Conservation (phyloP, 768 basidiomycete species). For the Austroboletus festivus region DNA sequence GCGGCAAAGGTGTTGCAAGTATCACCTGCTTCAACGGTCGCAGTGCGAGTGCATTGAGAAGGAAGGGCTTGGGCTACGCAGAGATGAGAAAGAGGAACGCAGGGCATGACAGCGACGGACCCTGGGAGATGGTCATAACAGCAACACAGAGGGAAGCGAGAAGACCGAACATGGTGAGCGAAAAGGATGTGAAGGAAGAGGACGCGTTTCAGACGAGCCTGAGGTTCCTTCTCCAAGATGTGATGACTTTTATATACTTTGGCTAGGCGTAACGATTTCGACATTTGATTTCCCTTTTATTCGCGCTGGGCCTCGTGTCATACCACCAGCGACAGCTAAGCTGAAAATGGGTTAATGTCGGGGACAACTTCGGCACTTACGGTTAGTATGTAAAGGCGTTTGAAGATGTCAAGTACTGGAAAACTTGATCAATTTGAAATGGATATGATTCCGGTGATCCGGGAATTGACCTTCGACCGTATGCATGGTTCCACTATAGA, state of each 20-base stretch:
- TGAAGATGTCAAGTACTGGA: no score
- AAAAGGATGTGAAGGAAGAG: background rate
- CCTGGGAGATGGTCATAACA: constrained; percentile 10
- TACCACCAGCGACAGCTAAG: no score
- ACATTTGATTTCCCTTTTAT: no score
- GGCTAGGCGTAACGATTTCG: no score
- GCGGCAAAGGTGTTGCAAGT: constrained; percentile 68
- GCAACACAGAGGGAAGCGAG: constrained; percentile 14
- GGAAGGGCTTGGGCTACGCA: constrained; percentile 47
- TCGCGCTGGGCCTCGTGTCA: no score
- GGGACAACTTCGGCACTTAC: no score
- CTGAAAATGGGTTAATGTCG: no score
- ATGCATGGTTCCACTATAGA: no score
- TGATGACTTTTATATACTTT: constrained; percentile 19
- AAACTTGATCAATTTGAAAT: no score
- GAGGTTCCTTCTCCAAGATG: background rate
- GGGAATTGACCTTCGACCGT: no score
- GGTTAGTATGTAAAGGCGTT: no score
- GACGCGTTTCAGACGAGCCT: background rate
- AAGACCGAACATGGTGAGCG: constrained; percentile 18
- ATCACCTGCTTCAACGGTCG: constrained; percentile 55
- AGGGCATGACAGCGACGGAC: constrained; percentile 8
- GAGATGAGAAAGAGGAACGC: background rate
- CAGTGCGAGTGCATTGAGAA: constrained; percentile 53
- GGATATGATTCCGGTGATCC: no score